Percentiles rank a stretch among this genome's conserved stretches.
Evolutionary conservation across 1,139 yeast genomes (phyloP).

Genomic region (Nematodospora anomalae): DNA sequence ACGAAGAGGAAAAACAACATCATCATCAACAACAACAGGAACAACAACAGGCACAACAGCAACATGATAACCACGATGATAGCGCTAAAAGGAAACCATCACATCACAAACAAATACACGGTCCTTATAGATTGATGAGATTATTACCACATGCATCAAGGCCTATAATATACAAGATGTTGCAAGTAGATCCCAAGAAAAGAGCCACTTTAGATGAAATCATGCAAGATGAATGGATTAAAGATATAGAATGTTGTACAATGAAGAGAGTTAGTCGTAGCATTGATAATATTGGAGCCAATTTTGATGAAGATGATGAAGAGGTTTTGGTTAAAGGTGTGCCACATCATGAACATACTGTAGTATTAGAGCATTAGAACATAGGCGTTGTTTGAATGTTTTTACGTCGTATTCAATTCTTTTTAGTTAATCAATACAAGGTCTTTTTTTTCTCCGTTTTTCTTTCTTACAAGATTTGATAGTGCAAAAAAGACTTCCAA

Average conservation of each 20-base stretch:
- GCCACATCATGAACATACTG: constrained; percentile 46
- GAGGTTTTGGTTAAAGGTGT: constrained; percentile 37
- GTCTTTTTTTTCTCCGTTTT: neutral
- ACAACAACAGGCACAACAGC: constrained; percentile 11
- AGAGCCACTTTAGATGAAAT: constrained; percentile 74
- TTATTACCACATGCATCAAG: constrained; percentile 85
- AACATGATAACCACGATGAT: constrained; percentile 12
- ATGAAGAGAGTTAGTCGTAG: constrained; percentile 27
- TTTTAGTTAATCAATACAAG: neutral
- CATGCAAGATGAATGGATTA: constrained; percentile 69
- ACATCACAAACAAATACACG: constrained; percentile 52
- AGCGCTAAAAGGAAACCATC: constrained; percentile 29
- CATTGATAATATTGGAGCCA: constrained; percentile 25
- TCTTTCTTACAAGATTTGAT: no score
- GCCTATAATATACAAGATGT: constrained; percentile 72
- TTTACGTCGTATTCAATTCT: neutral
- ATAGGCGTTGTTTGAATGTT: constrained; percentile 1
- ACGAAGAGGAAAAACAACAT: constrained; percentile 14
- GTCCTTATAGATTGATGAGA: constrained; percentile 88
- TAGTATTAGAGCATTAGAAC: constrained; percentile 21
- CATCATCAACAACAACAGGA: constrained; percentile 17
- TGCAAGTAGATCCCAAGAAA: constrained; percentile 62
- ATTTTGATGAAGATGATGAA: constrained; percentile 42
- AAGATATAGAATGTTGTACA: constrained; percentile 53
- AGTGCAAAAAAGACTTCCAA: no score